Conservation (phyloP, 352 stramenopile genomes). For the Pythium rhizo-oryzae region DNA sequence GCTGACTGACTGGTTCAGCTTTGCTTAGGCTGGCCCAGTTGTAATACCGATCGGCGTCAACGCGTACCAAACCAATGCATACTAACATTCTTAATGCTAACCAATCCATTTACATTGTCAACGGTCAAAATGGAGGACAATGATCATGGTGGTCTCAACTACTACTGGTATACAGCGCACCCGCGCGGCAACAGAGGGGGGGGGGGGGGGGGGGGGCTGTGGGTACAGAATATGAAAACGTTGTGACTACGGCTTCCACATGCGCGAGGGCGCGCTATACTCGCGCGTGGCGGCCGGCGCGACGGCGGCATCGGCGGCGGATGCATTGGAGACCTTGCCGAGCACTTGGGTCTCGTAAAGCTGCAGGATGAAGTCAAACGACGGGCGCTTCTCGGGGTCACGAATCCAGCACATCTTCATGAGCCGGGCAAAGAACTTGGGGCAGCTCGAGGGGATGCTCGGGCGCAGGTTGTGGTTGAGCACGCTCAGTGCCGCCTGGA, state of each 20-base stretch:
- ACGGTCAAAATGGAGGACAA: too few relatives aligned
- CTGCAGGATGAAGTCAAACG: constrained; percentile 65
- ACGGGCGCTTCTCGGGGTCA: constrained; percentile 68
- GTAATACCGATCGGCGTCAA: neutral
- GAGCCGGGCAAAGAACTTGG: constrained; percentile 70
- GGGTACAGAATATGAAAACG: neutral
- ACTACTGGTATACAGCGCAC: too few relatives aligned
- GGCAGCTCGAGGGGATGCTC: constrained; percentile 58
- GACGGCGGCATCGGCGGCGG: neutral
- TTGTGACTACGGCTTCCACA: neutral
- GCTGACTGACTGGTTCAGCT: neutral
- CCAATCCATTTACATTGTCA: neutral
- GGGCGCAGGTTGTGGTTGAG: constrained; percentile 81
- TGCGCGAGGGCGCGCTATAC: neutral
- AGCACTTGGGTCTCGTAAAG: constrained; percentile 37
- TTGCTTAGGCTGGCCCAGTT: neutral
- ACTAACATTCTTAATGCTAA: neutral
- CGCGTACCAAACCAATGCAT: neutral
- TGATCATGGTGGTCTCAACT: too few relatives aligned
- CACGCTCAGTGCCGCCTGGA: constrained; percentile 79
- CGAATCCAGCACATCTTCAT: constrained; percentile 82
- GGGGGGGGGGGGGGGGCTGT: too few relatives aligned
- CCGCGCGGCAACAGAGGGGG: too few relatives aligned
- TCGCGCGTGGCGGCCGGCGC: neutral
- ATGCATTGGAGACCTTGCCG: neutral